Evolutionary conservation across 805 yeast species (phyloP).

Genomic region (Torulaspora gathmanii): DNA sequence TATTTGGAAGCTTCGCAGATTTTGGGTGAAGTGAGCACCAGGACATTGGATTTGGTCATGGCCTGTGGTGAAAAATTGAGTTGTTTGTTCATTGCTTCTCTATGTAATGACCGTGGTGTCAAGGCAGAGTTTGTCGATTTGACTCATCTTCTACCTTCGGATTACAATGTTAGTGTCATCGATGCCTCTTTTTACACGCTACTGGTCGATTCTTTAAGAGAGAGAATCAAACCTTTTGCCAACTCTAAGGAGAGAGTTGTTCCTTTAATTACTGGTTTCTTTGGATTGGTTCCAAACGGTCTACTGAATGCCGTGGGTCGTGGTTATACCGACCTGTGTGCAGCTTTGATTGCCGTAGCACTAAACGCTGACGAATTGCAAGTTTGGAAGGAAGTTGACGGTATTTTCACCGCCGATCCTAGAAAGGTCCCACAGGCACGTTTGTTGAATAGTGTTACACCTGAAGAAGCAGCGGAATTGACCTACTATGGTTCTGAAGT

Average conservation of each 20-base stretch:
- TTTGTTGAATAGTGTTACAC: constrained; percentile 80
- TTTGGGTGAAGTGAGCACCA: constrained; percentile 84
- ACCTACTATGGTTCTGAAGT: constrained; percentile 98
- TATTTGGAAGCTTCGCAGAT: constrained; percentile 82
- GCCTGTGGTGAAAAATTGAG: constrained; percentile 91
- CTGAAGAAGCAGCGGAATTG: constrained; percentile 97
- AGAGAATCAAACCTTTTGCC: constrained; percentile 42
- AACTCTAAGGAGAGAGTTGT: constrained; percentile 41
- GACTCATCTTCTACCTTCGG: constrained; percentile 63
- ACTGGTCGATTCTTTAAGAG: constrained; percentile 50
- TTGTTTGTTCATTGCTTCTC: constrained; percentile 81
- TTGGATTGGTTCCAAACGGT: constrained; percentile 96
- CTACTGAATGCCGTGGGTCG: constrained; percentile 88
- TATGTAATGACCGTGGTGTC: constrained; percentile 78
- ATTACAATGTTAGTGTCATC: constrained; percentile 51
- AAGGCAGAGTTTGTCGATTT: constrained; percentile 76
- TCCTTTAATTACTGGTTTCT: constrained; percentile 94
- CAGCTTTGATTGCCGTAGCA: constrained; percentile 94
- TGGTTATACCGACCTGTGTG: constrained; percentile 97
- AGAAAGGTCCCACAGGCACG: constrained; percentile 89
- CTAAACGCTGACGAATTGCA: constrained; percentile 88
- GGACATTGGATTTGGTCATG: constrained; percentile 86
- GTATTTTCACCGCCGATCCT: constrained; percentile 98
- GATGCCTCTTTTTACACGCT: constrained; percentile 61
- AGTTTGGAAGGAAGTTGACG: constrained; percentile 99